Evolutionary conservation across 169 alveolate genomes (phyloP), one percentile per base, ranked within the genome.

Genomic region (Babesia divergens): DNA sequence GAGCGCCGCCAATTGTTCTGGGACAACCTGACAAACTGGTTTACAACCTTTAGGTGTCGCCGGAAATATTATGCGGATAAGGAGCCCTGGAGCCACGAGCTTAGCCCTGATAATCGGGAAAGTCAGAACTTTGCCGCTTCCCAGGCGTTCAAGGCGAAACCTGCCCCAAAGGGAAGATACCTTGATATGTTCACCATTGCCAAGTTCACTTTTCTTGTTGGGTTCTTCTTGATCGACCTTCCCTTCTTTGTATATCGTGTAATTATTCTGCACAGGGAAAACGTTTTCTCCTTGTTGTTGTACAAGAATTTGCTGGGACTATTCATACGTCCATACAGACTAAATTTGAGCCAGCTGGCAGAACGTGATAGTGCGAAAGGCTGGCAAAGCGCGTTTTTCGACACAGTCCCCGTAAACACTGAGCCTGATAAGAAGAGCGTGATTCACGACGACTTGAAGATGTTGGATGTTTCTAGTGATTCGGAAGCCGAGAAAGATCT

Each of bases 161-260:
- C 53, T 11, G 59, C 44, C 18, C 70, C 37, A 47, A 52, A 37
- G 51, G 62, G 65, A 43, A 35, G 32, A 38, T 69, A 74, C 42
- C 56, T 70, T n/a, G 88, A 80, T 24, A 68, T 80, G 77, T 80
- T 70, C 49, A 70, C 84, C n/a, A 80, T 80, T 49, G 88, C 84
- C 1, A 80, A 80, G 46, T 80, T 51, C 49, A 64, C 83, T 20
- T 80, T 69, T 44, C 43, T 80, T 22, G 52, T 80, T 20, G 88
- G 88, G 2, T 80, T 80, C 43, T 70, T 44, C 50, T 50, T 80
- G 29, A 58, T 80, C 14, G 88, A 80, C 58, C 24, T 80, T 11
- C 88, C 88, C 16, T 80, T 70, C 35, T 71, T 80, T 35, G 35
- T 40, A 4, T 80, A 80, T 43, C 62, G 88, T 20, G 18, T 80